These are phyloP conservation scores for Mortierella polycephala DNA, from an alignment of 371 early-diverging fungal genomes.

Conservation along the genomic window DNA sequence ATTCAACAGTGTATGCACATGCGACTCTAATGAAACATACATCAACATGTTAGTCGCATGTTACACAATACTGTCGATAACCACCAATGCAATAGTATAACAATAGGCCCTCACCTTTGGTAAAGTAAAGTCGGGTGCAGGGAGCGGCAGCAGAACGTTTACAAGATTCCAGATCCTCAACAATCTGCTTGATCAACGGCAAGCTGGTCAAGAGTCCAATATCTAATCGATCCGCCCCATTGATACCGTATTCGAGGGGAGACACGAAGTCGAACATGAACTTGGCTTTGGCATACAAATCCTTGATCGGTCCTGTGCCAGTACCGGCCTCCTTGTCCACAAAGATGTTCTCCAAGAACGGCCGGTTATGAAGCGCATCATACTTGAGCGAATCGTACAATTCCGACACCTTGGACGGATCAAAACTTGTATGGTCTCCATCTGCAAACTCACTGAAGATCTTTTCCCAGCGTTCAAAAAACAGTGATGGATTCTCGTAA, in stretches of 20 bases:
- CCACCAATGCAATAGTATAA: background rate
- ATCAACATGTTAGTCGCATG: background rate
- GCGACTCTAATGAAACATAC: slow-evolving; percentile 72
- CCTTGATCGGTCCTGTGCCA: slow-evolving; percentile 54
- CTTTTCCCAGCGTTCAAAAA: slow-evolving; percentile 97
- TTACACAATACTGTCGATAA: background rate
- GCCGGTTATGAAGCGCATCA: slow-evolving; percentile 93
- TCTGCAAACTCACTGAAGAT: slow-evolving; percentile 90
- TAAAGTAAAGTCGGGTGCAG: slow-evolving; percentile 92
- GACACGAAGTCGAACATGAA: slow-evolving; percentile 93
- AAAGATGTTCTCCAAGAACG: slow-evolving; percentile 81
- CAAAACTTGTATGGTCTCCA: slow-evolving; percentile 65
- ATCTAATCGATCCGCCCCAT: slow-evolving; percentile 80
- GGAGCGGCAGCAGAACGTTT: slow-evolving; percentile 64
- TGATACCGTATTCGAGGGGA: slow-evolving; percentile 94
- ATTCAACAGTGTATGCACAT: slow-evolving; percentile 91
- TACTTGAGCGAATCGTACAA: slow-evolving; percentile 96
- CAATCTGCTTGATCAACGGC: slow-evolving; percentile 80
- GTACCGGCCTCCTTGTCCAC: slow-evolving; percentile 49
- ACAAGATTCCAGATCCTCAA: slow-evolving; percentile 76
- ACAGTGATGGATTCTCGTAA: slow-evolving; percentile 76
- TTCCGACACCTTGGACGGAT: slow-evolving; percentile 93
- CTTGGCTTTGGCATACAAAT: slow-evolving; percentile 84
- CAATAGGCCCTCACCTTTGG: slow-evolving; percentile 71
- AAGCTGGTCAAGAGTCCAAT: slow-evolving; percentile 89